Evolutionary conservation across 2,329 filamentous ascomycete genomes (phyloP), one percentile per base, ranked within the genome.

Genomic region (Aspergillus fijiensis): DNA sequence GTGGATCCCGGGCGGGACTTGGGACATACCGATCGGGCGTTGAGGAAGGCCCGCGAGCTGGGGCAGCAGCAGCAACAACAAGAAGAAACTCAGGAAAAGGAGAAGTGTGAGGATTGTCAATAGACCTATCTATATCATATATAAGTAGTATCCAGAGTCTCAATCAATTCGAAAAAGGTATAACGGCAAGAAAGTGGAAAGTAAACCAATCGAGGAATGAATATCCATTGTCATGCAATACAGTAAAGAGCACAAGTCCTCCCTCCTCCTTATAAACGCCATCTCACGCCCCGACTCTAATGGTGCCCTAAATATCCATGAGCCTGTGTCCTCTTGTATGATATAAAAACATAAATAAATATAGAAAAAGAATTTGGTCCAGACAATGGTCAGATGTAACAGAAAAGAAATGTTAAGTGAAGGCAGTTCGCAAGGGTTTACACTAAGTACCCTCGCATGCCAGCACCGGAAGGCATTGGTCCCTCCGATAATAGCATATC

Each of bases 1-100:
- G 87, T 97, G 67, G 88, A 95, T 69, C 94, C 93, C 0, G 81
- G 80, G 1, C 83, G 89, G 63, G 85, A 94, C 70, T 79, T 97
- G 56, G 94, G 94, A 0, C 94, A 98, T 77, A 88, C 92, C 25
- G 90, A 93, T 74, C 81, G 85, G 57, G 77, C 77, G 1, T 66
- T 79, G 64, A 49, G 49, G 45, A 27, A 49, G 10, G 21, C 11
- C 10, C 21, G 59, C 51, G 49, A 16, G 27, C 6, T 27, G 27
- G 27, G 7, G 27, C 27, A 9, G 7, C 5, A 29, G 27, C 5
- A 27, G 27, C 27, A 29, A 7, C 7, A 29, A 9, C 7, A 35
- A 14, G 69, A 60, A 19, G 33, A 55, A 19, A 59, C 58, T 47
- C 25, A 65, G 27, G 56, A 57, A 31, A 54, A 62, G 47, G 62